Conservation (phyloP, 2,329 filamentous ascomycete genomes). For the Penicillium sp. region DNA sequence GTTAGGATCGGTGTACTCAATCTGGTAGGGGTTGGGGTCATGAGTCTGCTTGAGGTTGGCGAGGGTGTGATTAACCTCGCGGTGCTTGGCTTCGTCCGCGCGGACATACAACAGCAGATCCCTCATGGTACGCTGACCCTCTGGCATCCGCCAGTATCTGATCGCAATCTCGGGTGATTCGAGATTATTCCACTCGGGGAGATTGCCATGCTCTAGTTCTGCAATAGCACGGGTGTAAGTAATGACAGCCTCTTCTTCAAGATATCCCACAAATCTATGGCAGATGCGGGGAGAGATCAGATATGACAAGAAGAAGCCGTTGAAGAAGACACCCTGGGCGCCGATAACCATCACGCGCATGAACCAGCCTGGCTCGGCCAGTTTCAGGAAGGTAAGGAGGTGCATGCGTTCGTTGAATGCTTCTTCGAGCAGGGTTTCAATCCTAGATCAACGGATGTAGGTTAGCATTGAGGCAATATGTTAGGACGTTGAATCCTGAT, state of each 20-base stretch:
- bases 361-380: conserved; percentile 80
- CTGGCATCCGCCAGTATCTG: conserved; percentile 91
- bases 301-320: conserved; percentile 85
- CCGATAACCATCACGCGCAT: conserved; percentile 90
- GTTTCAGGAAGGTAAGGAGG: conserved; percentile 86
- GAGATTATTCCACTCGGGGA: conserved; percentile 79
- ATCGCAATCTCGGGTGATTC: conserved; percentile 83
- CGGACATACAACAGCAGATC: conserved; percentile 86
- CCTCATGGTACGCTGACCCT: conserved; percentile 75
- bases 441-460: conserved; percentile 51
- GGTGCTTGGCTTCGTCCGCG: conserved; percentile 83
- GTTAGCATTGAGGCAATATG: not conserved
- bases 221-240: conserved; percentile 88
- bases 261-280: conserved; percentile 93
- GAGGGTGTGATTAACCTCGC: conserved; percentile 94
- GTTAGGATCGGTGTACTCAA: conserved; percentile 69
- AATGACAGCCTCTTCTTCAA: conserved; percentile 94
- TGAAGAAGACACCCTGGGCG: conserved; percentile 96
- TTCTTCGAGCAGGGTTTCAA: conserved; percentile 86
- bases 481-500: not conserved
- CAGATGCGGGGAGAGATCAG: conserved; percentile 81
- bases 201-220: conserved; percentile 79
- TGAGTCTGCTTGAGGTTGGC: conserved; percentile 79
- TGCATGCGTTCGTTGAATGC: conserved; percentile 95
- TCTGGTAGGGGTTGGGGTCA: conserved; percentile 91